Conservation (phyloP, 2,329 filamentous ascomycete species). For the Monosporascus sp. region DNA sequence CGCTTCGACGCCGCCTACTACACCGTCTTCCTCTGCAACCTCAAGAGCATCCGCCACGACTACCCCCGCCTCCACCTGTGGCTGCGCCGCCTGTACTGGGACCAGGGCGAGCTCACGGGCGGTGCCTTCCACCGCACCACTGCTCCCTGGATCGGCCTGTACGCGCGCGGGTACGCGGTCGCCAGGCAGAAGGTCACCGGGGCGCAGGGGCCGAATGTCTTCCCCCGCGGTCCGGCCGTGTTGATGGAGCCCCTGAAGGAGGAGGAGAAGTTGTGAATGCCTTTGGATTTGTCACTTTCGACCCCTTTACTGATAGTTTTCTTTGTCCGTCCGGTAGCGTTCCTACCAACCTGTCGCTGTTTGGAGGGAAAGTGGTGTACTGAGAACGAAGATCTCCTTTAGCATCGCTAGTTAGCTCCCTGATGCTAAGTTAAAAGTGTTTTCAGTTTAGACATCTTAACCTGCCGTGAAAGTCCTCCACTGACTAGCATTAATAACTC, state of each 20-base stretch:
- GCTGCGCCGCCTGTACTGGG: constrained; percentile 68
- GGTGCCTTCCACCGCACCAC: constrained; percentile 65
- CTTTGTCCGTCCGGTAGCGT: too few relatives aligned
- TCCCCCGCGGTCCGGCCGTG: constrained; percentile 23
- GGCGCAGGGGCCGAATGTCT: constrained; percentile 21
- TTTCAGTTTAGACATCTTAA: too few relatives aligned
- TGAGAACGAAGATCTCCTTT: too few relatives aligned
- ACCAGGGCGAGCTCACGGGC: constrained; percentile 33
- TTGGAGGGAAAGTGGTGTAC: too few relatives aligned
- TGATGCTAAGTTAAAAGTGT: too few relatives aligned
- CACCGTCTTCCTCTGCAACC: constrained; percentile 59
- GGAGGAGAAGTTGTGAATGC: constrained; percentile 12
- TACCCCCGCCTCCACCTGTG: constrained; percentile 64
- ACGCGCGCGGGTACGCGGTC: constrained; percentile 24
- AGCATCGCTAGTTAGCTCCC: too few relatives aligned
- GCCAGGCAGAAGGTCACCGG: constrained; percentile 21
- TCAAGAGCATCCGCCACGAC: constrained; percentile 57
- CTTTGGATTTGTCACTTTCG: too few relatives aligned
- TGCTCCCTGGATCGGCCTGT: constrained; percentile 41
- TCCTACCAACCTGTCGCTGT: too few relatives aligned
- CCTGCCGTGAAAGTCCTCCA: too few relatives aligned
- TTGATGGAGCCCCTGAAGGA: constrained; percentile 19
- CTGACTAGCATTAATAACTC: too few relatives aligned
- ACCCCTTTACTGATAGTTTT: too few relatives aligned
- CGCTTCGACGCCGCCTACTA: constrained; percentile 67